Evolutionary conservation across 805 yeast genomes (phyloP), one percentile per base, ranked within the genome.

Genomic region (Metahyphopichia silvanorum): DNA sequence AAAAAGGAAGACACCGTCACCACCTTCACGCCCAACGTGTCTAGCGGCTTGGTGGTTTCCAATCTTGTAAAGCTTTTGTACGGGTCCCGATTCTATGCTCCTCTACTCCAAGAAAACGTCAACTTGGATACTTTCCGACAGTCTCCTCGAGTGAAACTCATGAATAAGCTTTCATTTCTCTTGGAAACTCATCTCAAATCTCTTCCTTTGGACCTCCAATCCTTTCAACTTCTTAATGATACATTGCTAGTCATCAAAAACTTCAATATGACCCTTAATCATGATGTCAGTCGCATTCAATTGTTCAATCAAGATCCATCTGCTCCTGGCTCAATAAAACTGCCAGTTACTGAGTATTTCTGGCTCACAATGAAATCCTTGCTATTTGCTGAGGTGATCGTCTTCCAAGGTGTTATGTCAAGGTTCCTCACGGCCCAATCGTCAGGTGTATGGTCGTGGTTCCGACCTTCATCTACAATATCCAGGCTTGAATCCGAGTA

Each of bases 331-430:
- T 19, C 32, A 32, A 12, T 25, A 25, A 1, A 12, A 6, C 21
- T 8, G 13, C 22, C 30, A 16, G 21, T 32, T 4, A 40, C 42
- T 11, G 48, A 47, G 12, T 53, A 50, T 17, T 56, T 52, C 22
- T 69, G 74, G 76, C 45, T 51, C 17, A 46, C 60, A 5, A 39
- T 63, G 49, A 71, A 71, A 37, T 56, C 53, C 17, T 37, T 69
- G 7, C 51, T 76, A 12, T 78, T 77, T 43, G 55, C 77, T 1
- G 53, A 71, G 23, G 60, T 76, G 7, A 55, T 77, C 8, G 62
- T 77, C 10, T 69, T 71, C 37, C 80, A 76, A 42, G 77, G 77
- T 4, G 53, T 71, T 11, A 44, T 67, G 6, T 49, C 74, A 0
- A 48, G 67, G 31, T 60, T 68, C 21, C 43, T 67, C 28, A 39